Base-by-base conservation (phyloP, 768 basidiomycete species). In the Calocybe indica region DNA sequence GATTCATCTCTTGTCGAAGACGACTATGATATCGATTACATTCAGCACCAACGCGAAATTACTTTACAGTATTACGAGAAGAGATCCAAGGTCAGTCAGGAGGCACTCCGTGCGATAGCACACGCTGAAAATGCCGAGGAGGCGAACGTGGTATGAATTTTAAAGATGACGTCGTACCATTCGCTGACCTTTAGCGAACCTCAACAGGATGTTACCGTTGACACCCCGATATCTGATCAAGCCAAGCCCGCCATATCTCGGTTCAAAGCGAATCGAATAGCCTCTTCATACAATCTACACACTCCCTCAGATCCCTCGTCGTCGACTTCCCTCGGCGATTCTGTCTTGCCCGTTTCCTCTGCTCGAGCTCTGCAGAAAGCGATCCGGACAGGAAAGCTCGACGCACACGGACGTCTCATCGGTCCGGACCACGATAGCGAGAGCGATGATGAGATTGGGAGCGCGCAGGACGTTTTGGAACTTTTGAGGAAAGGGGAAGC, bases 21-120 rank as follows among this genome's bases (percentile, higher is more conserved):
- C 37, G 76, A 73, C 37, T 68, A 73, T 22, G 82, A 88, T 55
- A 65, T 81, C 31, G 79, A 87, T 53, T 71, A 69, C 42, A 83
- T 78, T 15, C 76, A 70, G 44, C 84, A 85, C 55, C 84, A 88
- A 53, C 81, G 86, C 29, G 87, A 89, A 60, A 75, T 90, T 53
- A 80, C 83, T 12, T 57, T 89, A 37, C 80, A 81, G 53, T 90
- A 91, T 57, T 72, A 83, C 60, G 65, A 73, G 52, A 85, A 80
- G 59, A 78, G 85, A 42, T 65, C 63, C 33, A 67, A 67, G 12
- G 73, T 89, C 43, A 79, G 80, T 1, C 67, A 74, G 35, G 75
- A 74, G 40, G 75, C 78, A 38, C 67, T 75, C 10, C 67, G 68
- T 36, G 76, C 74, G 7, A 72, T 85, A 70, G 65, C 67, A 43